These are phyloP conservation scores for Epichloe amarillans DNA, from an alignment of 2,329 filamentous ascomycete species.

Conservation along the genomic window DNA sequence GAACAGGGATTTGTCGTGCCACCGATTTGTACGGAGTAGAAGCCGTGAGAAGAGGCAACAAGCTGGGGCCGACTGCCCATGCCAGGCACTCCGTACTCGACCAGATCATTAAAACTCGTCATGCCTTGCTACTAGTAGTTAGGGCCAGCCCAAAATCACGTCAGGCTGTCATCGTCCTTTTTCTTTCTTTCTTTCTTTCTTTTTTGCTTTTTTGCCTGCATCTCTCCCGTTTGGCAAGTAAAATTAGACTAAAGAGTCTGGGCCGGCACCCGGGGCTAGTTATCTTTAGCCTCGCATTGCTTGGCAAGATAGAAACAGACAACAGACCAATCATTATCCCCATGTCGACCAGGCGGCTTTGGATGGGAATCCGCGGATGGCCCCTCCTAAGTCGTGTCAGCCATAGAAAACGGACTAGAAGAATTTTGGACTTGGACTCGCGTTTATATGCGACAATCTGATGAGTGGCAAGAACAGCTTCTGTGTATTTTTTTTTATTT, in stretches of 20 bases:
- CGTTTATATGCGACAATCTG: too few species aligned
- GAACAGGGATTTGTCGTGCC: neutral
- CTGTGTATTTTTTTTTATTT: too few species aligned
- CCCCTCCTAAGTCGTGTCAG: too few species aligned
- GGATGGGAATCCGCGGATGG: neutral
- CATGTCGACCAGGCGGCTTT: neutral
- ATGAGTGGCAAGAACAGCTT: too few species aligned
- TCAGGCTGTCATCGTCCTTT: too few species aligned
- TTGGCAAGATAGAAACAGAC: neutral
- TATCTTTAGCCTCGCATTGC: neutral
- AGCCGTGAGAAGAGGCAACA: neutral
- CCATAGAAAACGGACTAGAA: too few species aligned
- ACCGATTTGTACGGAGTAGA: neutral
- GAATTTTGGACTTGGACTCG: too few species aligned
- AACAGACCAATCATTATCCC: neutral
- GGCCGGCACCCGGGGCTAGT: neutral
- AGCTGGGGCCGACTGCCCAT: neutral
- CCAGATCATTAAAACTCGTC: neutral
- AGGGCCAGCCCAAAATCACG: too few species aligned
- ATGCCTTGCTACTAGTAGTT: neutral
- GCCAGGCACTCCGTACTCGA: neutral
- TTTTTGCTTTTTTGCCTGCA: too few species aligned
- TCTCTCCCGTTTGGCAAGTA: too few species aligned
- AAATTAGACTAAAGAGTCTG: neutral
- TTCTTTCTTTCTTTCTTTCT: too few species aligned